Percentiles rank a stretch among this genome's conserved stretches.
Conservation (phyloP, 495 filamentous ascomycete genomes). For the Sporormia fimetaria region DNA sequence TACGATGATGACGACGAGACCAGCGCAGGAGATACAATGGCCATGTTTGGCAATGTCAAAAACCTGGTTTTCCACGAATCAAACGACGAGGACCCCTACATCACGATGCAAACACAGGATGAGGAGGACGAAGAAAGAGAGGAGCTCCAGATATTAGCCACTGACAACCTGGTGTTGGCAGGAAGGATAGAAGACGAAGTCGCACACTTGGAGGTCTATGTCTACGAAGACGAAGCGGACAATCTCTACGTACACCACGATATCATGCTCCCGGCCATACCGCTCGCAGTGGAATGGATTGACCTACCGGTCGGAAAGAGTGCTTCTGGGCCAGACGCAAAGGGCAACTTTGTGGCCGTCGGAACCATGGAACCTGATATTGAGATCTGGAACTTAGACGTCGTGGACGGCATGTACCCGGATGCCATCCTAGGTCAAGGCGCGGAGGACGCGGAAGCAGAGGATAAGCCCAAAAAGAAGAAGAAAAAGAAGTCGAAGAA, state of each 20-base stretch:
- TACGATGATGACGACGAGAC: slow-evolving; percentile 72
- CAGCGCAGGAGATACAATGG: slow-evolving; percentile 55
- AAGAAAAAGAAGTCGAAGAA: slow-evolving; percentile 77
- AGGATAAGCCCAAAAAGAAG: slow-evolving; percentile 58
- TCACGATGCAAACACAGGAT: slow-evolving; percentile 69
- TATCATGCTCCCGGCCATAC: slow-evolving; percentile 97
- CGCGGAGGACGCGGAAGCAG: slow-evolving; percentile 40
- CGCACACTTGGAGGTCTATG: slow-evolving; percentile 90
- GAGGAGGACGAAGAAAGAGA: slow-evolving; percentile 83
- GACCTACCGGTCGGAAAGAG: slow-evolving; percentile 73
- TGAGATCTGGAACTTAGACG: slow-evolving; percentile 95
- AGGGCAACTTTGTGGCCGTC: slow-evolving; percentile 81
- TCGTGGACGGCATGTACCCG: slow-evolving; percentile 93
- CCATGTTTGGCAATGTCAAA: slow-evolving; percentile 91
- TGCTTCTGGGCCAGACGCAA: slow-evolving; percentile 33
- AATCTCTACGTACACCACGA: slow-evolving; percentile 99
- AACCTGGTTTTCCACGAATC: slow-evolving; percentile 85
- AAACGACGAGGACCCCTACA: slow-evolving; percentile 90
- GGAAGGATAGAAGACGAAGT: slow-evolving; percentile 95
- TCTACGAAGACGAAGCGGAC: slow-evolving; percentile 87
- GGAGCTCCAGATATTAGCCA: slow-evolving; percentile 83
- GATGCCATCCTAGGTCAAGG: slow-evolving; percentile 91
- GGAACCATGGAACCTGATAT: slow-evolving; percentile 98
- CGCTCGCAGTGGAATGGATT: slow-evolving; percentile 90
- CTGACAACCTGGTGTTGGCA: slow-evolving; percentile 83